Evolutionary conservation across 2,329 filamentous ascomycete genomes (phyloP).

Genomic region (Claviceps citrina): DNA sequence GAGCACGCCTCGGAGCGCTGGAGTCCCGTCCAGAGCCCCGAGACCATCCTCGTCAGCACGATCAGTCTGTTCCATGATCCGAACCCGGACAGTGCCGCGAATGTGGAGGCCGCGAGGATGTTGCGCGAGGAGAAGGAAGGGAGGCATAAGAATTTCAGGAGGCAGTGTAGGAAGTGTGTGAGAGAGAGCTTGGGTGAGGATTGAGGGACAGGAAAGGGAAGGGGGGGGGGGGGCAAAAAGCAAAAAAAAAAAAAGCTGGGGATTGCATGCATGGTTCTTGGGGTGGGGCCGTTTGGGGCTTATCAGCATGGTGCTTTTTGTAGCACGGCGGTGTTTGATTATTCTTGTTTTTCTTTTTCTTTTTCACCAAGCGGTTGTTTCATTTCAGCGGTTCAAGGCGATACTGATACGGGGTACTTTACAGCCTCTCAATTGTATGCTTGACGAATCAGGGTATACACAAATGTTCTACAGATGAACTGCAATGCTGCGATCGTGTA

Average conservation of each 20-base stretch:
- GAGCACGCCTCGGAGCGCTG: conserved; percentile 81
- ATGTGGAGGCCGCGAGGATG: conserved; percentile 80
- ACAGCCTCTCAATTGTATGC: too few relatives aligned
- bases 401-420: too few relatives aligned
- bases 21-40: conserved; percentile 86
- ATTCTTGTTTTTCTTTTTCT: neutral
- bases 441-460: too few relatives aligned
- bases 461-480: too few relatives aligned
- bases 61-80: conserved; percentile 86
- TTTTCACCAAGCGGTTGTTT: neutral
- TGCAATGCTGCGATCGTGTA: neutral
- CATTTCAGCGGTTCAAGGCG: too few relatives aligned
- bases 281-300: neutral
- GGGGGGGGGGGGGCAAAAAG: too few relatives aligned
- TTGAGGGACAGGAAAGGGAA: conserved; percentile 13
- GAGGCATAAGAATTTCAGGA: conserved; percentile 56
- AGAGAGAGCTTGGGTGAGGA: conserved; percentile 68
- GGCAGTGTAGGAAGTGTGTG: conserved; percentile 61
- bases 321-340: conserved; percentile 1
- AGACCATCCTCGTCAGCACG: conserved; percentile 82
- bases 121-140: conserved; percentile 63
- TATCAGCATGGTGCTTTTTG: neutral
- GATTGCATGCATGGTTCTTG: neutral
- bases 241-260: neutral
- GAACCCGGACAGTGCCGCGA: conserved; percentile 90